Evolutionary conservation across 1,139 yeast species (phyloP), one percentile per base, ranked within the genome.

Genomic region (Candida tunisiensis): DNA sequence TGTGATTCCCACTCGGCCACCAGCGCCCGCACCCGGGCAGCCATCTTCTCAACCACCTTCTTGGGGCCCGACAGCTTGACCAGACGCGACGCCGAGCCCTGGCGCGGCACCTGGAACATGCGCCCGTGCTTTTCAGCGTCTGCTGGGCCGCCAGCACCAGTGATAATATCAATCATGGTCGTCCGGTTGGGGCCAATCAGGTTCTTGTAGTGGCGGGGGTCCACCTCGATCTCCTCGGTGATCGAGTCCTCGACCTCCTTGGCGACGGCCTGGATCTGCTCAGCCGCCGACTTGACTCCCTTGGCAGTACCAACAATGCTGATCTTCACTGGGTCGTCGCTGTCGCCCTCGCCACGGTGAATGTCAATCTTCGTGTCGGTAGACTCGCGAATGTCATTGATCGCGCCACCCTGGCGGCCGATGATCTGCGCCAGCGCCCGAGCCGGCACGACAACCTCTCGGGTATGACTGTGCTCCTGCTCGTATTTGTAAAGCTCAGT

Each of bases 391-490:
- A 91, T 73, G 45, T 78, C 83, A 36, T 74, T 79, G 42, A 91
- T 78, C 33, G 65, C 69, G 39, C 78, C 91, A 49, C 96, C 96
- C 33, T 65, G 62, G 45, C 77, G 80, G 45, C 98, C 98, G 48
- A 91, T 83, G 32, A 91, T 74, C 47, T 85, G 65, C 11, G 95
- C 64, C 35, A 85, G 65, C 14, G 85, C 75, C 39, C 65, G 69
- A 24, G 63, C 52, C 25, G 95, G 92, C 30, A 91, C 74, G 28
- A 57, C 52, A 28, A 88, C 46, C 13, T 58, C 54, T 40, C 70
- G 65, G 34, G 68, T 64, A 54, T 70, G 69, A 16, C 93, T 88
- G 47, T 85, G 82, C 42, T 80, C 94, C 46, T 69, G 74, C 53
- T 85, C 96, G 51, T 75, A 91, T 42, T 77, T 77, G 40, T 79